These are phyloP conservation scores for Rhytidhysteron rufulum DNA, from an alignment of 2,329 filamentous ascomycete genomes.

Conservation along the genomic window DNA sequence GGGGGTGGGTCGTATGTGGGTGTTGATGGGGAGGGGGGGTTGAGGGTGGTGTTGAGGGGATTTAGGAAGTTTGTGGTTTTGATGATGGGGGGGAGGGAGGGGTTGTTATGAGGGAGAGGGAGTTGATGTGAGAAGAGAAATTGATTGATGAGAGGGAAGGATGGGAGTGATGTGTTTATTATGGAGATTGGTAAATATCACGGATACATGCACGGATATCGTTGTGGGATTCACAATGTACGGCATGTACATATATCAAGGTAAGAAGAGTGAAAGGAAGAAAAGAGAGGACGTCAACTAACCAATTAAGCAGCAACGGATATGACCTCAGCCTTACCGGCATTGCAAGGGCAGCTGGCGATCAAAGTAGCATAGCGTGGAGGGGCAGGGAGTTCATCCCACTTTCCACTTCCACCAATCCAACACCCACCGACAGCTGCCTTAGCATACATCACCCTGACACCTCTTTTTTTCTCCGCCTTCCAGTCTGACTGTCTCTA, in stretches of 20 bases:
- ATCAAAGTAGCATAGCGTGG: too few relatives aligned
- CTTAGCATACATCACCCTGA: background rate
- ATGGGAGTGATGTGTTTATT: background rate
- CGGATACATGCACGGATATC: background rate
- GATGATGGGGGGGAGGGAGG: background rate
- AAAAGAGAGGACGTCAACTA: background rate
- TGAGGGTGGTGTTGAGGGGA: background rate
- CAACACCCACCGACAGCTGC: background rate
- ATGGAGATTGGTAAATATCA: background rate
- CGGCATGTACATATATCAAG: too few relatives aligned
- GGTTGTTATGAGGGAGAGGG: too few relatives aligned
- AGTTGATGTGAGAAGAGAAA: background rate
- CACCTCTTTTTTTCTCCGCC: background rate
- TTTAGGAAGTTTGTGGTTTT: background rate
- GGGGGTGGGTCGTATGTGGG: too few relatives aligned
- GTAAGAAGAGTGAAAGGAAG: background rate
- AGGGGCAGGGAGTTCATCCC: background rate
- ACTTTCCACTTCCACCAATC: background rate
- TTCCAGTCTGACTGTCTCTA: background rate
- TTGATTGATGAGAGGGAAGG: background rate
- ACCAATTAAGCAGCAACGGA: background rate
- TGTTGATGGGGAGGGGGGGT: too few relatives aligned
- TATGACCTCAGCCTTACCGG: constrained; percentile 1
- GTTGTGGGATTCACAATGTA: too few relatives aligned
- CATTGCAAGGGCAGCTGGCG: background rate